Evolutionary conservation across 345 rosid species (phyloP).

Genomic region (Excoecaria cochinchinensis): DNA sequence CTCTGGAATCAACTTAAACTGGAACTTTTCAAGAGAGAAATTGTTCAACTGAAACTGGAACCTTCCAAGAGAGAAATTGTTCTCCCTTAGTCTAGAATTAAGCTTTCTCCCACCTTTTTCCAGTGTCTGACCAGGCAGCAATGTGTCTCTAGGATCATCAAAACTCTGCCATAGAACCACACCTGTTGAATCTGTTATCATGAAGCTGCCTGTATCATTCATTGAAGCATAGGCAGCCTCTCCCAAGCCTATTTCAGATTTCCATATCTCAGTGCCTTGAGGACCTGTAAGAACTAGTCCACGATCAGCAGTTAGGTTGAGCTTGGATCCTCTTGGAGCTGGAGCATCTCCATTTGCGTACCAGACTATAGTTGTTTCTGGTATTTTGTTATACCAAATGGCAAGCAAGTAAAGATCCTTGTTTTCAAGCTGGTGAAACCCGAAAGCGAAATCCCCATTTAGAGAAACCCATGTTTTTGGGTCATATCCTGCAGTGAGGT

Average conservation of each 20-base stretch:
- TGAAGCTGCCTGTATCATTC: conserved; percentile 34
- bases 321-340: conserved; percentile 24
- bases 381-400: conserved; percentile 33
- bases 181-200: conserved; percentile 11
- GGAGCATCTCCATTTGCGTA: conserved; percentile 23
- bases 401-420: conserved; percentile 30
- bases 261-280: conserved; percentile 28
- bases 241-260: not conserved
- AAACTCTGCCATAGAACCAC: conserved; percentile 34
- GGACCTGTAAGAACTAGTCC: conserved; percentile 31
- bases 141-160: conserved; percentile 33
- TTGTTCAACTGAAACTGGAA: conserved; percentile 33
- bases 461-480: conserved; percentile 28
- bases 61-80: conserved; percentile 40
- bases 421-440: conserved; percentile 25
- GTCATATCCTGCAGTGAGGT: conserved; percentile 7
- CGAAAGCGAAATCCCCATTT: conserved; percentile 36
- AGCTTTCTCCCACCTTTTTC: conserved; percentile 2
- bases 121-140: conserved; percentile 38
- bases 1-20: conserved; percentile 19
- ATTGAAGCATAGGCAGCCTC: conserved; percentile 23
- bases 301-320: conserved; percentile 19
- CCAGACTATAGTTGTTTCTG: conserved; percentile 36
- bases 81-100: conserved; percentile 24
- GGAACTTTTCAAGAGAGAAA: no score